phyloP scores from a whole-genome alignment of 176 grass and related monocot genomes.

The Aegilops bicornis region DNA sequence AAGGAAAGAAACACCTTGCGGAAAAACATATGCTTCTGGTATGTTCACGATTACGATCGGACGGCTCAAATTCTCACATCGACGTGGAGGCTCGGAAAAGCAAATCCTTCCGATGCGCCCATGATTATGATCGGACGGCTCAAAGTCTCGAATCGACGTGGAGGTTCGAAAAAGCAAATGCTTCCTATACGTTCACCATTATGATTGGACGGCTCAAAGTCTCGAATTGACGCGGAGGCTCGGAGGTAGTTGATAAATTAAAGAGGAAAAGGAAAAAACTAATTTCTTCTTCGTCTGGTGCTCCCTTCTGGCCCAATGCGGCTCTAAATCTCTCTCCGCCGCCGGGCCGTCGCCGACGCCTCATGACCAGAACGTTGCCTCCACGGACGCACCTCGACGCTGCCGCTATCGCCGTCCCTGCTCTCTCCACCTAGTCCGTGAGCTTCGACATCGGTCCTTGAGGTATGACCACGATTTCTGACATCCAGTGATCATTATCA shows the following conservation, averaged over 20 bases:
- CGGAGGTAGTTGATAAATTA: neutral
- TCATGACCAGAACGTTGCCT: neutral
- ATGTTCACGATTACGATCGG: no score
- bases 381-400: neutral
- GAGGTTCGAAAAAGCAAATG: no score
- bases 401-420: neutral
- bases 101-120: no score
- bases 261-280: neutral
- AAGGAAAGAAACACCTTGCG: no score
- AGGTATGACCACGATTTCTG: neutral
- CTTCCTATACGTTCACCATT: no score
- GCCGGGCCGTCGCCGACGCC: neutral
- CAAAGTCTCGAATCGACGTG: no score
- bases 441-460: neutral
- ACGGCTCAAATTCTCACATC: no score
- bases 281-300: neutral
- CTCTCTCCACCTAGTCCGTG: neutral
- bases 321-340: neutral
- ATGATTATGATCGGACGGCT: no score
- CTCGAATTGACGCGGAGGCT: no score
- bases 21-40: no score
- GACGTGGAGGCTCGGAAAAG: no score
- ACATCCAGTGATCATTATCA: neutral
- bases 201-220: no score
- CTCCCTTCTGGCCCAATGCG: neutral